Conservation (phyloP, 2,329 filamentous ascomycete species). For the Neobulgaria alba region DNA sequence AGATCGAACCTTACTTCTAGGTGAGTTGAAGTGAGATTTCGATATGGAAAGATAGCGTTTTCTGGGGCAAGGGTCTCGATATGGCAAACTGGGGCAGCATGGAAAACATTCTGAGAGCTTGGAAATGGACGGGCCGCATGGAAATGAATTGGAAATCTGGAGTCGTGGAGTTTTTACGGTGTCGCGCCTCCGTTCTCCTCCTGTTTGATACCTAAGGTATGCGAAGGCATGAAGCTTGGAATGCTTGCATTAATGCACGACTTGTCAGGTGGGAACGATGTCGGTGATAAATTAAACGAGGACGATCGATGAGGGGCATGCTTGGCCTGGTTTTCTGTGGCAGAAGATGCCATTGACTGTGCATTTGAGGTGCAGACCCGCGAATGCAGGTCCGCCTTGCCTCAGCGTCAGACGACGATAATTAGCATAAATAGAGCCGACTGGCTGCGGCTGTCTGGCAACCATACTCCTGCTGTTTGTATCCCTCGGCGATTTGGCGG, state of each 20-base stretch:
- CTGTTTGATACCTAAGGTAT: background rate
- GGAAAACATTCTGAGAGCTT: background rate
- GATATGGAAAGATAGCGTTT: background rate
- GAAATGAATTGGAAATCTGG: background rate
- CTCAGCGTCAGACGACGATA: no score
- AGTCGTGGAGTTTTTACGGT: background rate
- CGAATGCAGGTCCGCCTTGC: slow-evolving; percentile 8
- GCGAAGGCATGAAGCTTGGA: background rate
- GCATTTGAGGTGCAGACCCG: slow-evolving; percentile 5
- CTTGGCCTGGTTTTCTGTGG: no score
- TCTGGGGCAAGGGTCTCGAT: no score
- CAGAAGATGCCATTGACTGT: no score
- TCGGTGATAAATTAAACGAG: slow-evolving; percentile 9
- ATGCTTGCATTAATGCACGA: background rate
- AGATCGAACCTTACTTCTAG: slow-evolving; percentile 77
- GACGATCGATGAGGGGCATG: slow-evolving; percentile 14
- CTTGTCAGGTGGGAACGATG: background rate
- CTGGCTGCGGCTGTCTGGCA: no score
- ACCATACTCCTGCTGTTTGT: no score
- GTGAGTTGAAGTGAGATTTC: slow-evolving; percentile 59
- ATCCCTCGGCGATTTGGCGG: no score
- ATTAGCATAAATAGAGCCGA: no score
- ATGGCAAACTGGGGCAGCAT: background rate
- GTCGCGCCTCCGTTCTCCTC: background rate
- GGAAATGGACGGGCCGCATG: background rate